Conservation (phyloP, 2,329 filamentous ascomycete genomes). For the Pestalotiopsis sp. region DNA sequence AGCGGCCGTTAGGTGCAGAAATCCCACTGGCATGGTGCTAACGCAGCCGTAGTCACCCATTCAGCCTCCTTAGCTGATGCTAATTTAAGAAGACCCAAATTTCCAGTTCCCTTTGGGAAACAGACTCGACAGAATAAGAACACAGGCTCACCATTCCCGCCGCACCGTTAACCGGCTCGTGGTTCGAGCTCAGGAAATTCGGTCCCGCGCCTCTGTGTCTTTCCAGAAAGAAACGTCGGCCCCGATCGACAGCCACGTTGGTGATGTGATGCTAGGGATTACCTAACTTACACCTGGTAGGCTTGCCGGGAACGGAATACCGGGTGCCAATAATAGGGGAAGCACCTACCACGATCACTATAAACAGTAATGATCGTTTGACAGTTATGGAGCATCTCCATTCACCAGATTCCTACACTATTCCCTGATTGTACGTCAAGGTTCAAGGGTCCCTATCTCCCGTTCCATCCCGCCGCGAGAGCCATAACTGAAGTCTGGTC, state of each 20-base stretch:
- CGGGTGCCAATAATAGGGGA: background rate
- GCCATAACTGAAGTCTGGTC: background rate
- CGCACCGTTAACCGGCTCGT: no score
- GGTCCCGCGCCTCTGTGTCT: background rate
- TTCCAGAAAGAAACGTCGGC: background rate
- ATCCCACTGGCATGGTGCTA: background rate
- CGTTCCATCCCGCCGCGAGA: no score
- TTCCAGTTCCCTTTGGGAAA: background rate
- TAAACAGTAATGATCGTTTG: background rate
- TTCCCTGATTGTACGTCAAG: background rate
- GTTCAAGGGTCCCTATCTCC: no score
- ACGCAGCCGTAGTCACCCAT: background rate
- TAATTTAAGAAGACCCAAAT: background rate
- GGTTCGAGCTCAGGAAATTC: background rate
- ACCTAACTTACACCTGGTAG: background rate
- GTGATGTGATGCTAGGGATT: background rate
- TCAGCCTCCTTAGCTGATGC: background rate
- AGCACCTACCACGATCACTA: background rate
- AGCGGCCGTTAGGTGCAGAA: constrained; percentile 2
- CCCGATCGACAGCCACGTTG: background rate
- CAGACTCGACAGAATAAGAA: no score
- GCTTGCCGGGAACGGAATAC: background rate
- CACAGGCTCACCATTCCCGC: no score
- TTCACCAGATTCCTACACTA: background rate
- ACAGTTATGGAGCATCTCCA: background rate